A percentile compares a stretch with the other conserved stretches of the same genome.
phyloP scores from a whole-genome alignment of 805 yeast species.

The Yamadazyma kitorensis region DNA sequence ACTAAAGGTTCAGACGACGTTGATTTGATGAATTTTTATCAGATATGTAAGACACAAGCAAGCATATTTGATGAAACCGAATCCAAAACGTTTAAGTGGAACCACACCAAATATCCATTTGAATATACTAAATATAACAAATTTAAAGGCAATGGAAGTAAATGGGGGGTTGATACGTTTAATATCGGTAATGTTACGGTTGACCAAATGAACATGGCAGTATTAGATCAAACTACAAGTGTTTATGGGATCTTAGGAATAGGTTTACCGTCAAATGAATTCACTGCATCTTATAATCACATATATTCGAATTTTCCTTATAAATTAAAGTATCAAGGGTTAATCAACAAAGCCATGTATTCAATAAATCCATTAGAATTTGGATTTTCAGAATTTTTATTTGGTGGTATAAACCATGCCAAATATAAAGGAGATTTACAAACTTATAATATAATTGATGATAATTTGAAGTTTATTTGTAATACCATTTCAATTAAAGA shows the following conservation, averaged over 20 bases:
- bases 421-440: constrained; percentile 21
- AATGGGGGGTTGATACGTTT: constrained; percentile 67
- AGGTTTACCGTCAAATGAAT: constrained; percentile 67
- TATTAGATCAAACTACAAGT: constrained; percentile 64
- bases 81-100: constrained; percentile 1
- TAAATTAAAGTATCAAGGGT: constrained; percentile 30
- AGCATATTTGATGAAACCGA: constrained; percentile 2
- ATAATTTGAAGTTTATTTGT: constrained; percentile 2
- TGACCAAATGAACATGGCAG: constrained; percentile 61
- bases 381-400: constrained; percentile 25
- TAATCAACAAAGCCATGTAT: constrained; percentile 31
- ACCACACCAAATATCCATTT: constrained; percentile 1
- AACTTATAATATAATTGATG: constrained; percentile 20
- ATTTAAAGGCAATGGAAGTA: constrained; percentile 21
- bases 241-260: constrained; percentile 71
- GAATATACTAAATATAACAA: constrained; percentile 1
- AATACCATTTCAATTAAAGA: constrained; percentile 3
- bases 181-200: constrained; percentile 48
- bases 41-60: constrained; percentile 3
- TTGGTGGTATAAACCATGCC: constrained; percentile 32
- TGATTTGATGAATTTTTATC: constrained; percentile 1
- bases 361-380: constrained; percentile 25
- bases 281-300: constrained; percentile 38
- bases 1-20: constrained; percentile 1
- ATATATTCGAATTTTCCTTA: constrained; percentile 38